These are phyloP conservation scores for Leishmania tropica DNA, from an alignment of 208 protist species.

Conservation along the genomic window DNA sequence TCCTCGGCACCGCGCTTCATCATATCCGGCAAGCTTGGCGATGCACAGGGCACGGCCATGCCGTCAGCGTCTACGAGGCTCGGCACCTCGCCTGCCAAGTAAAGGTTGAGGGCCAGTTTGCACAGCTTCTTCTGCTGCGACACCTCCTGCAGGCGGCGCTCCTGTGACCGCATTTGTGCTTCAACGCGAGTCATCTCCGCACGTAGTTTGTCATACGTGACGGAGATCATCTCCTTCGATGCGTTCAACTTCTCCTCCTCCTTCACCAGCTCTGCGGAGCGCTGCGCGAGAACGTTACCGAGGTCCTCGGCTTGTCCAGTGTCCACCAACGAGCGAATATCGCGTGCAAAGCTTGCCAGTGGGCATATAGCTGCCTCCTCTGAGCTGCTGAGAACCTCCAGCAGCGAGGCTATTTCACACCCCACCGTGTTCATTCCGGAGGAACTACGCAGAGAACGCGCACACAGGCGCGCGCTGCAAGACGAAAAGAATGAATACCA, in stretches of 20 bases:
- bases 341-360: constrained; percentile 60
- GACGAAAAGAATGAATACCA: neutral
- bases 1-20: constrained; percentile 44
- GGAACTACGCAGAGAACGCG: neutral
- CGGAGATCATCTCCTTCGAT: constrained; percentile 42
- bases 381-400: constrained; percentile 54
- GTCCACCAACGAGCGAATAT: constrained; percentile 39
- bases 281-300: constrained; percentile 65
- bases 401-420: constrained; percentile 58
- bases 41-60: constrained; percentile 8
- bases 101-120: constrained; percentile 73
- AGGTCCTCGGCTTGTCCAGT: constrained; percentile 28
- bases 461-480: neutral
- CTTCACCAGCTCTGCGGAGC: constrained; percentile 52
- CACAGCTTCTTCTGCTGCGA: constrained; percentile 77
- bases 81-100: constrained; percentile 66
- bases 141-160: constrained; percentile 56
- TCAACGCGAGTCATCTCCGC: constrained; percentile 82
- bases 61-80: constrained; percentile 35
- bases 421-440: constrained; percentile 36
- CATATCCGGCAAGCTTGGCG: constrained; percentile 10
- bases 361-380: constrained; percentile 62
- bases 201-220: constrained; percentile 79
- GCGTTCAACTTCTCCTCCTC: constrained; percentile 77
- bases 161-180: constrained; percentile 71